These are phyloP conservation scores for Mycosphaerella arachidis DNA, from an alignment of 2,329 filamentous ascomycete species.

Conservation along the genomic window DNA sequence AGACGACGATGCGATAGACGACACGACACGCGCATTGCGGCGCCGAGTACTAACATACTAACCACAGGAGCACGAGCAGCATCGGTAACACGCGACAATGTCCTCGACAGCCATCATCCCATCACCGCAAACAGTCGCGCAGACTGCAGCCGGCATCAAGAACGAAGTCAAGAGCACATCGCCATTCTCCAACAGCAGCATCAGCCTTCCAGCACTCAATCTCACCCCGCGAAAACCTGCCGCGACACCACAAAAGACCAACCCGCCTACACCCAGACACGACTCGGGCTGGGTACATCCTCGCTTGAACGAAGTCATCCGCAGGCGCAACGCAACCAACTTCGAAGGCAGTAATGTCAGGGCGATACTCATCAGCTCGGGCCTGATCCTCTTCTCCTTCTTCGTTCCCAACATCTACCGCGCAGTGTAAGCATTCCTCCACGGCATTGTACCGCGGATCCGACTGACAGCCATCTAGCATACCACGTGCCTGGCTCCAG, in stretches of 20 bases:
- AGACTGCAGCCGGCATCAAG: conserved; percentile 9
- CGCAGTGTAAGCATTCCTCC: conserved; percentile 16
- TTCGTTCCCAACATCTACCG: conserved; percentile 39
- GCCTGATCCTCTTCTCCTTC: conserved; percentile 50
- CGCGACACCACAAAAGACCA: conserved; percentile 16
- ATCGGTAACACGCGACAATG: conserved; percentile 11
- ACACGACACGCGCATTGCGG: neutral
- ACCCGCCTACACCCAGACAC: conserved; percentile 52
- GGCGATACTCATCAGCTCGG: conserved; percentile 64
- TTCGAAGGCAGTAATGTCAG: conserved; percentile 75
- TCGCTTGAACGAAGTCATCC: conserved; percentile 77
- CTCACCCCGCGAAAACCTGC: conserved; percentile 9
- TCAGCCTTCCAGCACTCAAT: conserved; percentile 15
- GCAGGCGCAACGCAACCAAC: conserved; percentile 69
- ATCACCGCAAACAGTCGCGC: conserved; percentile 12
- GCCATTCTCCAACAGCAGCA: neutral
- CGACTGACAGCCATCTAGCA: neutral
- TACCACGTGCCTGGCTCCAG: conserved; percentile 18
- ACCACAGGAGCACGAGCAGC: conserved; percentile 8
- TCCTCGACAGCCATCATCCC: conserved; percentile 24
- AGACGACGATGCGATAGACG: neutral
- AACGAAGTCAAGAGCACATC: conserved; percentile 5
- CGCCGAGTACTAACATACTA: conserved; percentile 4
- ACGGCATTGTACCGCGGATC: neutral
- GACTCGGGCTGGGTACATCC: conserved; percentile 71